Base-by-base conservation (phyloP, 2,329 filamentous ascomycete genomes). In the Chaetomiaceae sp. region DNA sequence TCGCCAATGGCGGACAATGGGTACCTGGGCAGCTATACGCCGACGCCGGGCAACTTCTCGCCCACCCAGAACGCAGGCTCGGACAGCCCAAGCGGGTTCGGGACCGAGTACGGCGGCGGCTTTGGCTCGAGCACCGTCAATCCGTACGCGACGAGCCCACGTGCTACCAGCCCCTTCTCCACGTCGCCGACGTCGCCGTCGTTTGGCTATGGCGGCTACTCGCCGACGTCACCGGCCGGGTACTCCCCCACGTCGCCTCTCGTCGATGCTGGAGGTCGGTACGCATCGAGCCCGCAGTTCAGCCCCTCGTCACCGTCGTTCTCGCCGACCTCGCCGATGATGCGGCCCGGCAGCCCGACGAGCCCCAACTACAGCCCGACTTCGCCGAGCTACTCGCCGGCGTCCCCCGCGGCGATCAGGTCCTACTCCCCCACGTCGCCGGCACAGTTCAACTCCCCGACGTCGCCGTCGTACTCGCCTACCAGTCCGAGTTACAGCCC, bases 161-260 rank as follows among this genome's bases (percentile, higher is more conserved):
- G 84, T 31, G 82, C 84, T 43, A 88, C 83, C 50, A 91, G 87
- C 67, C 89, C 89, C 2, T 91, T 91, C 77, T 86, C 79, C 58
- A 82, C 83, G 4, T 89, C 87, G 29, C 73, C 87, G 61, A 76
- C 83, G 53, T 77, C 88, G 66, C 78, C 88, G 61, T 76, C 88
- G 61, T 76, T 88, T 75, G 75, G 74, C 68, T 69, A 76, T 66
- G 71, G 71, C 51, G 81, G 83, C 31, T 91, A 90, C 71, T 89
- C 87, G 42, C 88, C 89, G 1, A 84, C 89, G 1, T 92, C 88
- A 31, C 88, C 88, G 45, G 83, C 83, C 36, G 82, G 81, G 3
- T 91, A 90, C 71, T 89, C 88, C 39, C 89, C 89, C 3, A 90
- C 88, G 0, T 92, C 88, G 44, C 88, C 80, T 29, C 72, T 82